Evolutionary conservation across 2,329 filamentous ascomycete species (phyloP).

Genomic region (Hymenoscyphus scutula): DNA sequence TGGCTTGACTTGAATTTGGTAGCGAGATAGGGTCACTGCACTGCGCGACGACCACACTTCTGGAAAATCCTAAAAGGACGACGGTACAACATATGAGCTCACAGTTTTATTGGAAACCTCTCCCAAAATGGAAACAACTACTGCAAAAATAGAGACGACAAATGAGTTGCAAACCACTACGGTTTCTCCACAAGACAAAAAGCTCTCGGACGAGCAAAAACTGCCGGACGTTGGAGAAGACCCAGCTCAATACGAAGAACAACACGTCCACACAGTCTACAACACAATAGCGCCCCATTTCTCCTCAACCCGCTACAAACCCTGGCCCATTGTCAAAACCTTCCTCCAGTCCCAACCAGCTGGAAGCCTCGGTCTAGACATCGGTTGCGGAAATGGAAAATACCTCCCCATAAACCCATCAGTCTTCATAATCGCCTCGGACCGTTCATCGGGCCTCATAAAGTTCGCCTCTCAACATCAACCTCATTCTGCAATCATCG

Average conservation of each 20-base stretch:
- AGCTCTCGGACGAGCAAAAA: not conserved
- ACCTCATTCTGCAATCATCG: constrained; percentile 69
- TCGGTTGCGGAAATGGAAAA: constrained; percentile 97
- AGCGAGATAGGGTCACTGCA: constrained; percentile 3
- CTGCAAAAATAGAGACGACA: not conserved
- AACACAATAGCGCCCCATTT: constrained; percentile 83
- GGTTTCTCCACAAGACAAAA: not conserved
- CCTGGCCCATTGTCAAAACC: constrained; percentile 85
- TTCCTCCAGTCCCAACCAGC: constrained; percentile 67
- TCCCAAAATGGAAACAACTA: not conserved
- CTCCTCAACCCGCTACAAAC: constrained; percentile 74
- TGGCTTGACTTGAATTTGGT: not conserved
- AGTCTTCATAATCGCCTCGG: constrained; percentile 79
- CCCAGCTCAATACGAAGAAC: constrained; percentile 67
- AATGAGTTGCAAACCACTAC: not conserved
- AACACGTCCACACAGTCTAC: constrained; percentile 91
- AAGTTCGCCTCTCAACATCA: constrained; percentile 46
- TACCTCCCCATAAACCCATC: constrained; percentile 77
- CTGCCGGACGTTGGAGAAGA: not conserved
- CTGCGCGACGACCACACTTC: not conserved
- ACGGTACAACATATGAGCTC: not conserved
- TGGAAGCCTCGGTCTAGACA: constrained; percentile 80
- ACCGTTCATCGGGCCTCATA: constrained; percentile 65
- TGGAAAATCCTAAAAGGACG: not conserved
- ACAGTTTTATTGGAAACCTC: not conserved